Base-by-base conservation (phyloP, 1,284 basidiomycete species). In the Naganishia albida region DNA sequence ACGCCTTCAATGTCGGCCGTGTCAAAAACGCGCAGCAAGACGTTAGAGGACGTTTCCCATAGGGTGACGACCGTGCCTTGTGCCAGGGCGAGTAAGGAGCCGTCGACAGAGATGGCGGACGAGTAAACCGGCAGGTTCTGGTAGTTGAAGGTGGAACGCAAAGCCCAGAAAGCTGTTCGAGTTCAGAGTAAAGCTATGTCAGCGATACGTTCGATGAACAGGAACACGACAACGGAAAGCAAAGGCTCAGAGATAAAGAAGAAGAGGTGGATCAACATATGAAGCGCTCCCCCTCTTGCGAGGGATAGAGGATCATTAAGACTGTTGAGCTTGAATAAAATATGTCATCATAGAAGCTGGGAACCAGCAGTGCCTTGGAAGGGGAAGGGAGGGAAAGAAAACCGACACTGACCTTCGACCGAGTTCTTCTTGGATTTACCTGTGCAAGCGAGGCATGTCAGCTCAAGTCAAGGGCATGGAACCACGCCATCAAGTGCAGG, bases 31-130 rank as follows among this genome's bases (percentile, higher is more conserved):
- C 85, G 85, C 18, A 85, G 80, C 26, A 91, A 80, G n/a, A 83
- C 77, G 70, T 88, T 89, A 49, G 85, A 86, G 30, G 81, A 74
- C 0, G 90, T 84, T 71, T 92, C 87, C 80, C 91, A 96, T 2
- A 99, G 77, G 6, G 87, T 86, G 54, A 95, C 83, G 65, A 86
- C 85, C 23, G 83, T 75, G 0, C 85, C 86, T 59, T 90, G 84
- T 8, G 87, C 83, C 7, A 95, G 83, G 4, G 88, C 90, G 28
- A 98, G 81, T 43, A 99, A 82, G 13, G 93, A 93, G 8, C 86
- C 89, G 75, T 98, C 95, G 0, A 84, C 84, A 7, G 93, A 91
- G 85, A 92, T 97, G 0, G 86, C 83, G 0, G 85, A 81, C 62
- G 87, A 83, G 62, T 80, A 80, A 55, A 92, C 90, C 30, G 81